Evolutionary conservation across 2,329 filamentous ascomycete genomes (phyloP), one percentile per base, ranked within the genome.

Genomic region (Triangularia setosa): DNA sequence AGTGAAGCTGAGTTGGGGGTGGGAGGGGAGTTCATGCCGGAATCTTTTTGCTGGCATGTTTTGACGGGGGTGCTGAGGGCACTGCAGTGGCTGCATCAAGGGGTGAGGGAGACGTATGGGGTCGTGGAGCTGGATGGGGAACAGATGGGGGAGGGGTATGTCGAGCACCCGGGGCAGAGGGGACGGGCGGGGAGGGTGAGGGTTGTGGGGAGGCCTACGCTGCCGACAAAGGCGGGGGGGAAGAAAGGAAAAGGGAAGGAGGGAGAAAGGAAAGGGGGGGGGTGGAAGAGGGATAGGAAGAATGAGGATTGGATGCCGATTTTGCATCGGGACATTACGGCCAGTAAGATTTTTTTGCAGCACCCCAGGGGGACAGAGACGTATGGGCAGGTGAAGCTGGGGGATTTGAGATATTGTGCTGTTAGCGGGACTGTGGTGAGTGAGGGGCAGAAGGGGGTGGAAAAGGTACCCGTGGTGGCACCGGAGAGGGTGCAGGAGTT

Each of bases 11-110:
- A 28, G 12, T 65, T 4, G 65, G 69, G 7, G 16, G 48, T 68
- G 35, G 64, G 62, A 1, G 48, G 62, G 4, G 72, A 70, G 12
- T 82, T 81, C 66, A 70, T 84, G 12, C 83, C 83, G 0, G 84
- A 86, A 68, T 76, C 77, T 2, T 74, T 86, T 12, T 83, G 83
- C 67, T 87, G 84, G 84, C 83, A 86, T 69, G 83, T 86, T 8
- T 75, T 82, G 12, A 71, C 75, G 11, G 80, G 79, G 7, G 72
- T 85, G 56, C 72, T 81, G 14, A 75, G 76, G n/a, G 83, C 82
- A 2, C 75, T 86, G 44, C 72, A 79, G 28, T 85, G 81, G 76
- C 73, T 86, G 21, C 84, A 87, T 70, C 78, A 83, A 54, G 84
- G 84, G 16, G 57, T 68, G 2, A 27, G 71, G 52, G 70, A 72